A percentile compares a stretch with the other conserved stretches of the same genome.
Conservation (phyloP, 441 rosid species). For the Gossypium gossypioides region DNA sequence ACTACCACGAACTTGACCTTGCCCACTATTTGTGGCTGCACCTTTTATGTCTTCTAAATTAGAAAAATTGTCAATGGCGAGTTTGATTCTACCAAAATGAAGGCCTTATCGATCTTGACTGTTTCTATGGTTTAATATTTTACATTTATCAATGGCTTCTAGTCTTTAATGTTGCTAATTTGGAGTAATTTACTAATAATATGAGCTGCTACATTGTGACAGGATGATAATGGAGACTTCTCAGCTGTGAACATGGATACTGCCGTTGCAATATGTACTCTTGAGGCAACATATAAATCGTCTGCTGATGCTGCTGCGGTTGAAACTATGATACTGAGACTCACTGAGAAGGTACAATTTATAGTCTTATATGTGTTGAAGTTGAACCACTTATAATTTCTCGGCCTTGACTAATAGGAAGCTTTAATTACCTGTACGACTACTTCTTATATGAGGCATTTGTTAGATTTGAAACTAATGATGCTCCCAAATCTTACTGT, state of each 20-base stretch:
- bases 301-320: slow-evolving; percentile 90
- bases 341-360: slow-evolving; percentile 62
- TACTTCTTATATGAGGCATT: background rate
- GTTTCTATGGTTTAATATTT: background rate
- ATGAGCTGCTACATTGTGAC: slow-evolving; percentile 14
- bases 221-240: slow-evolving; percentile 97
- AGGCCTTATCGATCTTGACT: background rate
- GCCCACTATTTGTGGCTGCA: background rate
- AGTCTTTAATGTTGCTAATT: background rate
- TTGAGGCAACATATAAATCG: slow-evolving; percentile 84
- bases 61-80: background rate
- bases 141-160: background rate
- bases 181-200: background rate
- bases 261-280: slow-evolving; percentile 96
- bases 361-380: background rate
- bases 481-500: background rate
- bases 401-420: background rate
- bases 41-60: background rate
- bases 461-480: background rate
- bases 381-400: background rate
- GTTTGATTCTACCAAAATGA: background rate
- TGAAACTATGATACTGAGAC: slow-evolving; percentile 65
- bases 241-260: slow-evolving; percentile 99
- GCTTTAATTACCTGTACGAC: background rate
- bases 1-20: background rate